These are phyloP conservation scores for Aspergillus oerlinghausenensis DNA, from an alignment of 2,329 filamentous ascomycete genomes.

Conservation along the genomic window DNA sequence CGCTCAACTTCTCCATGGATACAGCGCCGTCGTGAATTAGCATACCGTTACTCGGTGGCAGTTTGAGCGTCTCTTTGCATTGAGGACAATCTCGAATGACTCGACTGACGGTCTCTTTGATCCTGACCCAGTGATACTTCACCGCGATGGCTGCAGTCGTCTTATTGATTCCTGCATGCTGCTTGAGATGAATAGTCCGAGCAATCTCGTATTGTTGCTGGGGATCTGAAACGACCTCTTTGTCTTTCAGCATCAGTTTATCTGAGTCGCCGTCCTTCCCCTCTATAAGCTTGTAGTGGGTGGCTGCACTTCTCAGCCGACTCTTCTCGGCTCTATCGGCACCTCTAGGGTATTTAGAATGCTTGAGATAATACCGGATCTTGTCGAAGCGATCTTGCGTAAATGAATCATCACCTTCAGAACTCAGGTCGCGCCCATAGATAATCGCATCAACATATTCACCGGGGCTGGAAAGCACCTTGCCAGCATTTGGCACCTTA, in stretches of 20 bases:
- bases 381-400: slow-evolving; percentile 98
- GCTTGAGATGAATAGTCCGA: slow-evolving; percentile 64
- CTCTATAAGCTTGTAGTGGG: slow-evolving; percentile 79
- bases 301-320: slow-evolving; percentile 85
- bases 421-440: slow-evolving; percentile 61
- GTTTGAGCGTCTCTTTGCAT: slow-evolving; percentile 75
- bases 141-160: slow-evolving; percentile 92
- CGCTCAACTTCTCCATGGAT: slow-evolving; percentile 1
- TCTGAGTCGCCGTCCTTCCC: slow-evolving; percentile 51
- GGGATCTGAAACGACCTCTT: slow-evolving; percentile 91
- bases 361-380: slow-evolving; percentile 95
- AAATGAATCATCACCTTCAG: slow-evolving; percentile 73
- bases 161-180: slow-evolving; percentile 95
- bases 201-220: slow-evolving; percentile 88
- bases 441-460: slow-evolving; percentile 72
- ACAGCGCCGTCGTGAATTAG: slow-evolving; percentile 24
- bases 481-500: slow-evolving; percentile 68
- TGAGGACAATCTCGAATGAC: slow-evolving; percentile 88
- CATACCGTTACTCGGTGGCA: slow-evolving; percentile 35
- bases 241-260: slow-evolving; percentile 93
- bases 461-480: slow-evolving; percentile 63
- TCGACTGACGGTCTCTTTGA: slow-evolving; percentile 94
- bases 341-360: slow-evolving; percentile 85
- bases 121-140: slow-evolving; percentile 93
- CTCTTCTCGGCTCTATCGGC: slow-evolving; percentile 95